Percentiles rank a stretch among this genome's conserved stretches.
These are phyloP conservation scores for Blastomyces parvus DNA, from an alignment of 2,329 filamentous ascomycete species.

Conservation along the genomic window DNA sequence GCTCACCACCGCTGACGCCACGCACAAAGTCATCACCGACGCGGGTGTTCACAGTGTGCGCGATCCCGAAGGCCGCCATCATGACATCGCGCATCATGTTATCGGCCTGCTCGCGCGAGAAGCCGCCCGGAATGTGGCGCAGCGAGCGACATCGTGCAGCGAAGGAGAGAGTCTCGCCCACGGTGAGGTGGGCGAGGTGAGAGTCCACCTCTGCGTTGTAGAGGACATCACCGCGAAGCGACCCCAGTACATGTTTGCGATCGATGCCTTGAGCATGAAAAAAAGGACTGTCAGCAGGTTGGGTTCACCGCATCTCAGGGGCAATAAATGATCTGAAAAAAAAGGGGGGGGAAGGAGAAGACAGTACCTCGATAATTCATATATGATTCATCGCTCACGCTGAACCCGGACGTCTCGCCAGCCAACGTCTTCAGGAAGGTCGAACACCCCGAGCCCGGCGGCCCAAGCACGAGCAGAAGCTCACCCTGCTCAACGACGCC, in stretches of 20 bases:
- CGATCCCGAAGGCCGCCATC: slow-evolving; percentile 62
- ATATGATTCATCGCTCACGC: neutral
- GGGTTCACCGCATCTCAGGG: slow-evolving; percentile 30
- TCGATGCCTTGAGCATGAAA: neutral
- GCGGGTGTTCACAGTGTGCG: slow-evolving; percentile 61
- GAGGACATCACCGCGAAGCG: slow-evolving; percentile 35
- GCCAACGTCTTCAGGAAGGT: slow-evolving; percentile 72
- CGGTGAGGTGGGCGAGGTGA: slow-evolving; percentile 69
- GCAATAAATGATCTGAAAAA: too few species aligned
- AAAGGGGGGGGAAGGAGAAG: neutral
- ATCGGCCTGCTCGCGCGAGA: slow-evolving; percentile 51
- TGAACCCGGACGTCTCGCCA: neutral
- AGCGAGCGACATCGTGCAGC: slow-evolving; percentile 56
- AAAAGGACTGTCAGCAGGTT: neutral
- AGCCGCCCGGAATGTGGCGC: slow-evolving; percentile 45
- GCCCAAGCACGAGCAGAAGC: slow-evolving; percentile 27
- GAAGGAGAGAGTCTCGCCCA: slow-evolving; percentile 64
- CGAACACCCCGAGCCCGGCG: slow-evolving; percentile 50
- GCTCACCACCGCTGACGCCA: slow-evolving; percentile 61
- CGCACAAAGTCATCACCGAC: slow-evolving; percentile 66
- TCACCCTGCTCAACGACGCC: slow-evolving; percentile 31
- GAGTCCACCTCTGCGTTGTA: slow-evolving; percentile 72
- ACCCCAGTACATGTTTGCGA: neutral
- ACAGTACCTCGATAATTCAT: neutral
- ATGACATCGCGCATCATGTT: slow-evolving; percentile 56